These are phyloP conservation scores for Mytilinidion resinicola DNA, from an alignment of 495 filamentous ascomycete genomes.

Conservation along the genomic window DNA sequence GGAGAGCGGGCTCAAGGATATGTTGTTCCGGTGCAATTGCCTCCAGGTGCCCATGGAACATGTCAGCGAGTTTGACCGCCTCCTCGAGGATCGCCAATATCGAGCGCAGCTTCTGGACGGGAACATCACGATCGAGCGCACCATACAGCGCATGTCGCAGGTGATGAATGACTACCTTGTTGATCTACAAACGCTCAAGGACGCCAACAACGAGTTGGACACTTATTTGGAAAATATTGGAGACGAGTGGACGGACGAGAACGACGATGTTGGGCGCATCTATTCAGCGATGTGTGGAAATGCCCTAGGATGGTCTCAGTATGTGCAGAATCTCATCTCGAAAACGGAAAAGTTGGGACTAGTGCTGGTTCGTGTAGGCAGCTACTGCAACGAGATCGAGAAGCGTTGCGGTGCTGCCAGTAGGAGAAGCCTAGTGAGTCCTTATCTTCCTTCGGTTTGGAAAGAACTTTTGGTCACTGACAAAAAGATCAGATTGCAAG, in stretches of 20 bases:
- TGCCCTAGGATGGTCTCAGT: slow-evolving; percentile 34
- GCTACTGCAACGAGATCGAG: slow-evolving; percentile 35
- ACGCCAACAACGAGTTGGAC: slow-evolving; percentile 68
- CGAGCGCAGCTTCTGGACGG: slow-evolving; percentile 73
- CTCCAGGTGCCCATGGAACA: slow-evolving; percentile 81
- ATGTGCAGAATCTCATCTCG: slow-evolving; percentile 29
- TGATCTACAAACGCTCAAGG: slow-evolving; percentile 72
- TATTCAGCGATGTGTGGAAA: slow-evolving; percentile 37
- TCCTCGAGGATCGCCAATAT: slow-evolving; percentile 79
- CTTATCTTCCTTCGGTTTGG: not conserved
- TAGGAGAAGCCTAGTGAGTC: slow-evolving; percentile 30
- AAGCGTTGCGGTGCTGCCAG: slow-evolving; percentile 38
- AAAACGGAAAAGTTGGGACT: slow-evolving; percentile 35
- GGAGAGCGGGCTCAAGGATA: slow-evolving; percentile 68
- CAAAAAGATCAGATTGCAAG: slow-evolving; percentile 22
- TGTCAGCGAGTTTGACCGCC: slow-evolving; percentile 74
- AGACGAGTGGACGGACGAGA: slow-evolving; percentile 43
- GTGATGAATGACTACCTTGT: slow-evolving; percentile 68
- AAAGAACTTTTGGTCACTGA: slow-evolving; percentile 4
- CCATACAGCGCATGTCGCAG: slow-evolving; percentile 66
- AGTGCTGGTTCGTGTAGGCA: slow-evolving; percentile 33
- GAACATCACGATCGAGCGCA: slow-evolving; percentile 87
- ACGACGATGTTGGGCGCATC: slow-evolving; percentile 28
- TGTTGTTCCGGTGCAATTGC: slow-evolving; percentile 72
- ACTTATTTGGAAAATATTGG: slow-evolving; percentile 62